A percentile compares a stretch with the other conserved stretches of the same genome.
These are phyloP conservation scores for Candida silvicultrix DNA, from an alignment of 805 yeast species.

Conservation along the genomic window DNA sequence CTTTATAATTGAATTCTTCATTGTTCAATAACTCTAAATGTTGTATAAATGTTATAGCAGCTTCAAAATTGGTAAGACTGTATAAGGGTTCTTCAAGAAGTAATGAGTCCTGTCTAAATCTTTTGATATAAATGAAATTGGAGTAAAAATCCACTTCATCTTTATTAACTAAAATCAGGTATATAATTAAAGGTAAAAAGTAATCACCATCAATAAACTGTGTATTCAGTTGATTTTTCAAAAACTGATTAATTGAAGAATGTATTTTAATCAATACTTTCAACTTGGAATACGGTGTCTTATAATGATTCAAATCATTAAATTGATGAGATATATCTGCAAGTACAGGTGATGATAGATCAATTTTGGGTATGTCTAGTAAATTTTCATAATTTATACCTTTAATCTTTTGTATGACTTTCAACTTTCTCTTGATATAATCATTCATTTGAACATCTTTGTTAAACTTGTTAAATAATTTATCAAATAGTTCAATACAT, in stretches of 20 bases:
- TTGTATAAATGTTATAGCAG: constrained; percentile 16
- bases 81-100: constrained; percentile 15
- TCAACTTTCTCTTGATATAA: constrained; percentile 11
- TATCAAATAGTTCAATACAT: constrained; percentile 8
- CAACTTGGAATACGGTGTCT: constrained; percentile 15
- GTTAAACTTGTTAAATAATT: constrained; percentile 11
- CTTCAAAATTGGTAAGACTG: constrained; percentile 21
- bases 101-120: constrained; percentile 14
- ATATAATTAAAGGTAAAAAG: constrained; percentile 18
- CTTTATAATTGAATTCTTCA: neutral
- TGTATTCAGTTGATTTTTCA: constrained; percentile 2
- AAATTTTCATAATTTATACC: constrained; percentile 12
- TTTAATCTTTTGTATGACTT: constrained; percentile 8
- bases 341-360: constrained; percentile 4
- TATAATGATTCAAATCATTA: constrained; percentile 1
- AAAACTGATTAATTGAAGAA: constrained; percentile 7
- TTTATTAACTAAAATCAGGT: constrained; percentile 11
- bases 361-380: constrained; percentile 14
- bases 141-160: constrained; percentile 12
- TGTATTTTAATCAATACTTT: constrained; percentile 9
- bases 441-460: constrained; percentile 10
- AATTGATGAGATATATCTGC: constrained; percentile 5
- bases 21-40: neutral
- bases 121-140: constrained; percentile 15
- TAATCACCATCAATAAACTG: constrained; percentile 15